Conservation (phyloP, 768 basidiomycete species). For the Hygrophoropsis aurantiaca region DNA sequence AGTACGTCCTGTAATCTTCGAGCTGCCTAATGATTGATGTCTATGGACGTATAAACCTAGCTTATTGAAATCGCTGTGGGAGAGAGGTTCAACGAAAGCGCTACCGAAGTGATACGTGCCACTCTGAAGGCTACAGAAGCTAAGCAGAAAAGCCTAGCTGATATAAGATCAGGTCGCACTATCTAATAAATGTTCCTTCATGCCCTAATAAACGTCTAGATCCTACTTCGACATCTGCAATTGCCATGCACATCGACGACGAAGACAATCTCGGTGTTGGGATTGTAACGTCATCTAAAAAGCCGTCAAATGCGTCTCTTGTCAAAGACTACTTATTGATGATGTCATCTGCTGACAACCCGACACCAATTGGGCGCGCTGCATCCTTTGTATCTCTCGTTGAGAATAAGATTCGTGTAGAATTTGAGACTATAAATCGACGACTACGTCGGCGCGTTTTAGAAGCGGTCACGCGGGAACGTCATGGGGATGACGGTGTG, state of each 20-base stretch:
- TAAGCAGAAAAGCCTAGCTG: slow-evolving; percentile 58
- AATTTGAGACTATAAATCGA: slow-evolving; percentile 71
- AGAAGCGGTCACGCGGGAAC: slow-evolving; percentile 78
- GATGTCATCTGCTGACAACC: slow-evolving; percentile 80
- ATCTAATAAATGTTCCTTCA: slow-evolving; percentile 6
- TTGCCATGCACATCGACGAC: slow-evolving; percentile 64
- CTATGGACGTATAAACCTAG: slow-evolving; percentile 39
- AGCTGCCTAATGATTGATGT: neutral
- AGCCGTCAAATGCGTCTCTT: slow-evolving; percentile 51
- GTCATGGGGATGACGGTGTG: slow-evolving; percentile 80
- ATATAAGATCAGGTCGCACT: slow-evolving; percentile 59
- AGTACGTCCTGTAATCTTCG: slow-evolving; percentile 40
- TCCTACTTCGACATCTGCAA: slow-evolving; percentile 62
- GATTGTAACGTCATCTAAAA: slow-evolving; percentile 56
- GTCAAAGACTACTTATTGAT: slow-evolving; percentile 83
- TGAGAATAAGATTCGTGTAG: slow-evolving; percentile 74
- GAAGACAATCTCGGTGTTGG: slow-evolving; percentile 62
- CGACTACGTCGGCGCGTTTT: slow-evolving; percentile 69
- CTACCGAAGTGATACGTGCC: slow-evolving; percentile 70
- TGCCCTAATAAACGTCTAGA: slow-evolving; percentile 37
- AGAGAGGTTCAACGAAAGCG: slow-evolving; percentile 78
- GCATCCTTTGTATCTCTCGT: slow-evolving; percentile 70
- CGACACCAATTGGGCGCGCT: slow-evolving; percentile 66
- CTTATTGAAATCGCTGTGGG: slow-evolving; percentile 73
- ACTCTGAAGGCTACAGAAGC: slow-evolving; percentile 68